Evolutionary conservation across 805 yeast genomes (phyloP).

Genomic region (Teunomyces panamensis): DNA sequence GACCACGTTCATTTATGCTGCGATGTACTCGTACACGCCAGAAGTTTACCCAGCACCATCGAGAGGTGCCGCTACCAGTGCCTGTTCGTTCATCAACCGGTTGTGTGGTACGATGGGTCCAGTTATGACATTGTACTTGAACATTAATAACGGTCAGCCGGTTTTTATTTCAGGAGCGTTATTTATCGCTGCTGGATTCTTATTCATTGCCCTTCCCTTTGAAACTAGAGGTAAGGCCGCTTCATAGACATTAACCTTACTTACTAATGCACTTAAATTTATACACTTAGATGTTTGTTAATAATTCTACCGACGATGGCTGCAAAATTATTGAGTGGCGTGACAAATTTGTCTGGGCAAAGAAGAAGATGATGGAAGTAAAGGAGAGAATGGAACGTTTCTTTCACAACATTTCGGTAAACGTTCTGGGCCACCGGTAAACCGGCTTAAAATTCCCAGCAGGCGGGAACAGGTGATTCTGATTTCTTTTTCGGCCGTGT

Average conservation of each 20-base stretch:
- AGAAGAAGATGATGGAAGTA: too few relatives aligned
- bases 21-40: conserved; percentile 11
- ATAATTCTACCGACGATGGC: not conserved
- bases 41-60: conserved; percentile 11
- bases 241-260: not conserved
- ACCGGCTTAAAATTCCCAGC: too few relatives aligned
- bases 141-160: conserved; percentile 11
- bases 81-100: conserved; percentile 6
- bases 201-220: not conserved
- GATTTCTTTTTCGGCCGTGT: not conserved
- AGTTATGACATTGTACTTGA: conserved; percentile 6
- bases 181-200: conserved; percentile 4
- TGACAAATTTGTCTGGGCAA: not conserved
- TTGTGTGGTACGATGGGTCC: conserved; percentile 4
- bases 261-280: too few relatives aligned
- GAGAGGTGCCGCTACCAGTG: conserved; percentile 10
- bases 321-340: not conserved
- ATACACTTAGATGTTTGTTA: too few relatives aligned
- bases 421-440: too few relatives aligned
- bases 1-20: conserved; percentile 4
- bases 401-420: too few relatives aligned
- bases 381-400: too few relatives aligned
- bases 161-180: conserved; percentile 11
- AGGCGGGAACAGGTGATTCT: not conserved
- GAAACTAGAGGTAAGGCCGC: conserved; percentile 12